Conservation (phyloP, 2,329 filamentous ascomycete species). For the Paracorniculantispora psalliotae region DNA sequence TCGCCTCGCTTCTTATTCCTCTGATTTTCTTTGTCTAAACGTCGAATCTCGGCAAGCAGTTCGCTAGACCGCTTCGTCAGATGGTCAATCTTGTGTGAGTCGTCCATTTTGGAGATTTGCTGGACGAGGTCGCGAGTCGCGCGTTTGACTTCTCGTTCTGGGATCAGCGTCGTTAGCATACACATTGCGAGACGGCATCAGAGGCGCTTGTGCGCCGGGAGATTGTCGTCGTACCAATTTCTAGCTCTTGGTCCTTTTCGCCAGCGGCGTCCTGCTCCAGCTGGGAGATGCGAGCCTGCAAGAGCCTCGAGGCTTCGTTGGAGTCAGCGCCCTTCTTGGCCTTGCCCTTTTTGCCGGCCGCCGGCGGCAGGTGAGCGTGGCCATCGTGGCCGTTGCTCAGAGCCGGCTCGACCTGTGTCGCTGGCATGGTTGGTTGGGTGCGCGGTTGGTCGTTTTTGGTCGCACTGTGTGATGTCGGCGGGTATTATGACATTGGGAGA, state of each 20-base stretch:
- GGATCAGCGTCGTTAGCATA: constrained; percentile 20
- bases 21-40: constrained; percentile 85
- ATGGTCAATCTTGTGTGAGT: constrained; percentile 84
- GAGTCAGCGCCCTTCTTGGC: constrained; percentile 80
- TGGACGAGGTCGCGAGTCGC: constrained; percentile 86
- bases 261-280: constrained; percentile 88
- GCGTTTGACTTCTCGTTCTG: constrained; percentile 90
- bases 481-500: constrained; percentile 5
- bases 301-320: constrained; percentile 83
- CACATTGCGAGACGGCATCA: neutral
- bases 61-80: constrained; percentile 89
- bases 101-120: constrained; percentile 85
- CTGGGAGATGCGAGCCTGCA: constrained; percentile 91
- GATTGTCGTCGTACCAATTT: constrained; percentile 67
- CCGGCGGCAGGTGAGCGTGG: constrained; percentile 33
- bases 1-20: constrained; percentile 96
- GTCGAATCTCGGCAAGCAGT: constrained; percentile 89
- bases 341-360: constrained; percentile 70
- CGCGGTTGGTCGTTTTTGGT: constrained; percentile 19
- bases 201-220: neutral
- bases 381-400: constrained; percentile 38
- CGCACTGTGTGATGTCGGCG: constrained; percentile 13
- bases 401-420: constrained; percentile 37
- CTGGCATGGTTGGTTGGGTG: constrained; percentile 28
- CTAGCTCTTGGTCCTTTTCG: constrained; percentile 90